Percentiles rank a stretch among this genome's conserved stretches.
Conservation (phyloP, 805 yeast species). For the Sporopachydermia quercuum region DNA sequence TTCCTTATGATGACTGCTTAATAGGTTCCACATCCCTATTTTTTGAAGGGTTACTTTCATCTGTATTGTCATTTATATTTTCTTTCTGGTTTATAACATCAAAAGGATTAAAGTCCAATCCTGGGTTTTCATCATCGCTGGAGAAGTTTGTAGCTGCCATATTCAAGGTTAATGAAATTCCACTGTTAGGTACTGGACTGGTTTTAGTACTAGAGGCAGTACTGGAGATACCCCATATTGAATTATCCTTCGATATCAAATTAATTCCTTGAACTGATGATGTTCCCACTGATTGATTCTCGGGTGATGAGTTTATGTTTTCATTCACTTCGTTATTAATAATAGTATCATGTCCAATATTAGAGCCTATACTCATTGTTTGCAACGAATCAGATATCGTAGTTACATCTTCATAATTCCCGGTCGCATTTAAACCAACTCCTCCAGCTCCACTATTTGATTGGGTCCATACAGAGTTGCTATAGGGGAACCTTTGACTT, state of each 20-base stretch:
- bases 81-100: neutral
- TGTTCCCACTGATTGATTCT: neutral
- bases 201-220: neutral
- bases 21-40: slow-evolving; percentile 1
- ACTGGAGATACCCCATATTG: neutral
- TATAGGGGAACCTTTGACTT: neutral
- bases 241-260: neutral
- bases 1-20: too few species aligned
- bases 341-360: too few species aligned
- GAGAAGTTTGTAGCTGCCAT: too few species aligned
- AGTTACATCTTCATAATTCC: neutral
- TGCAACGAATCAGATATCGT: neutral
- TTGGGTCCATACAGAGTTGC: neutral
- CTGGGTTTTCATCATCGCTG: too few species aligned
- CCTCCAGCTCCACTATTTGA: slow-evolving; percentile 1
- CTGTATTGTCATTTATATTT: neutral
- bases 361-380: neutral
- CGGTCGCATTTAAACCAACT: too few species aligned
- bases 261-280: neutral
- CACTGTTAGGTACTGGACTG: neutral
- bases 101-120: slow-evolving; percentile 1
- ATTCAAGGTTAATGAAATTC: neutral
- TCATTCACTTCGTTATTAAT: too few species aligned
- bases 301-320: neutral
- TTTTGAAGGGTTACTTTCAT: too few species aligned